Percentiles rank a stretch among this genome's conserved stretches.
Conservation (phyloP, 228 moss, liverwort and hornwort species). For the Sphagnum magellanicum region DNA sequence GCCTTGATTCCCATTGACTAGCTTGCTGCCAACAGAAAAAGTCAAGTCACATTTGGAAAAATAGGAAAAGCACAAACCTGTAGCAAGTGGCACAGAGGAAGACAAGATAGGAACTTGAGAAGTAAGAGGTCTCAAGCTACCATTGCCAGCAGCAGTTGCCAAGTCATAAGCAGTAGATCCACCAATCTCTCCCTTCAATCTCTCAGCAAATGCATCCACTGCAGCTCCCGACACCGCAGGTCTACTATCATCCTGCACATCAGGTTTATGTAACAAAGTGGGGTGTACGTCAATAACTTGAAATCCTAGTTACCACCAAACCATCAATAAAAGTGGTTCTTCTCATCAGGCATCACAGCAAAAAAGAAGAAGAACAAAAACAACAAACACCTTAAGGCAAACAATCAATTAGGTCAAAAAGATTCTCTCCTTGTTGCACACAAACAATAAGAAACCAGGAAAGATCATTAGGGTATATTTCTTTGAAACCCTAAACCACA, state of each 20-base stretch:
- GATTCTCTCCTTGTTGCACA: too few species aligned
- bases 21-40: conserved; percentile 13
- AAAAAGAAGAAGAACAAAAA: too few species aligned
- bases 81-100: conserved; percentile 44
- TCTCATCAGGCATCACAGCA: too few species aligned
- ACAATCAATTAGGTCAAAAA: too few species aligned
- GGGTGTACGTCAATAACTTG: too few species aligned
- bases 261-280: too few species aligned
- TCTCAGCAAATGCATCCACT: conserved; percentile 95
- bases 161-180: conserved; percentile 64
- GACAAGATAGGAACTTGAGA: conserved; percentile 40
- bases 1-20: not conserved
- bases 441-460: too few species aligned
- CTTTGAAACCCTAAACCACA: not conserved
- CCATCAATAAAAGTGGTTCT: too few species aligned
- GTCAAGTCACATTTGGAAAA: not conserved
- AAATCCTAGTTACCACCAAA: too few species aligned
- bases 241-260: conserved; percentile 65
- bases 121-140: conserved; percentile 56
- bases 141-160: conserved; percentile 72
- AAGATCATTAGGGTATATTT: too few species aligned
- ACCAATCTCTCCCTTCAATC: conserved; percentile 86
- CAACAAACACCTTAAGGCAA: too few species aligned
- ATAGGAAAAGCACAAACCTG: conserved; percentile 16
- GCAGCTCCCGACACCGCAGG: conserved; percentile 71